A percentile compares a stretch with the other conserved stretches of the same genome.
These are phyloP conservation scores for Phytophthora rubi DNA, from an alignment of 352 stramenopile genomes.

Conservation along the genomic window DNA sequence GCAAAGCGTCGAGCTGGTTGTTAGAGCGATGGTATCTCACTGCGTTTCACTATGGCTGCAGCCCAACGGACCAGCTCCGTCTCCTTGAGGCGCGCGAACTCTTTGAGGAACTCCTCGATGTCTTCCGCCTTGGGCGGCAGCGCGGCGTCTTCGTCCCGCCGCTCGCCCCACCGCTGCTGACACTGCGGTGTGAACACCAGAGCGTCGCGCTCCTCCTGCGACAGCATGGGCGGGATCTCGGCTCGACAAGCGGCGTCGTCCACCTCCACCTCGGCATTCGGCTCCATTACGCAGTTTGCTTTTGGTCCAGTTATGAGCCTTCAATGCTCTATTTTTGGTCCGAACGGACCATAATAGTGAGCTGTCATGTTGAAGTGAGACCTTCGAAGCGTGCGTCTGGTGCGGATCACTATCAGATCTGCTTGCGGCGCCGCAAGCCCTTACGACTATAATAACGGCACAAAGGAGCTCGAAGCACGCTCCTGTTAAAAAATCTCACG, in stretches of 20 bases:
- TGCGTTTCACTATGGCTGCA: background rate
- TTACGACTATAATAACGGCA: too few species aligned
- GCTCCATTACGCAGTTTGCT: background rate
- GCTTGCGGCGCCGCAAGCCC: too few species aligned
- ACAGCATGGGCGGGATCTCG: slow-evolving; percentile 58
- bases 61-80: slow-evolving; percentile 51
- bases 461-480: too few species aligned
- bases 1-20: background rate
- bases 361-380: background rate
- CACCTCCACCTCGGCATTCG: background rate
- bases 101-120: slow-evolving; percentile 59
- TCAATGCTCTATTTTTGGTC: slow-evolving; percentile 12
- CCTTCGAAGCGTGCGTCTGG: too few species aligned
- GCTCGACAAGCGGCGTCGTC: slow-evolving; percentile 53
- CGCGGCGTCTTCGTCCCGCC: slow-evolving; percentile 12
- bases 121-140: slow-evolving; percentile 38
- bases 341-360: slow-evolving; percentile 5
- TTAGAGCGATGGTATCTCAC: background rate
- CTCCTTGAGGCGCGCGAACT: slow-evolving; percentile 58
- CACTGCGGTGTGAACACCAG: slow-evolving; percentile 32
- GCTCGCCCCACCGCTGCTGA: slow-evolving; percentile 52
- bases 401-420: too few species aligned
- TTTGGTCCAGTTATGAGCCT: slow-evolving; percentile 6
- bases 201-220: slow-evolving; percentile 28
- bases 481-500: background rate